phyloP scores from a whole-genome alignment of 352 stramenopile species.

The Globisporangium emineosum region DNA sequence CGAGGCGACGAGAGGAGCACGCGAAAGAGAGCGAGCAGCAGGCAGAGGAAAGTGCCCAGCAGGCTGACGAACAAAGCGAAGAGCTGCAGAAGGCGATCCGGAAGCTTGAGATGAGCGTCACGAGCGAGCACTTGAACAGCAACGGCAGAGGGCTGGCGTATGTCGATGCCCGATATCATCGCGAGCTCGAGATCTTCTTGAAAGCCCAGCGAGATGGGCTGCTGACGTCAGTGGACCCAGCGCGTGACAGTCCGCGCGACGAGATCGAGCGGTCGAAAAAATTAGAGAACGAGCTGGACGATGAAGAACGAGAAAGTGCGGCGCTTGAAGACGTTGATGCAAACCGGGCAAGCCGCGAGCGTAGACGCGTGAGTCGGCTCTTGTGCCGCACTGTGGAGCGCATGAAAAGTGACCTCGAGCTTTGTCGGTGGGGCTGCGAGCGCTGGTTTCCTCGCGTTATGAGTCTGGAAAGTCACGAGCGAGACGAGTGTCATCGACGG shows the following conservation, averaged over 20 bases:
- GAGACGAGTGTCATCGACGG: slow-evolving; percentile 49
- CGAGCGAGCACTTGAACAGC: slow-evolving; percentile 47
- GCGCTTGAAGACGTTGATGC: slow-evolving; percentile 44
- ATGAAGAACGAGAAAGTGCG: slow-evolving; percentile 46
- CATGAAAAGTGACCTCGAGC: slow-evolving; percentile 25
- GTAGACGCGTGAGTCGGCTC: slow-evolving; percentile 54
- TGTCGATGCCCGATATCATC: slow-evolving; percentile 54
- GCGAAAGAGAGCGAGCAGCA: slow-evolving; percentile 25
- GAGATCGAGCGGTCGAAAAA: slow-evolving; percentile 45
- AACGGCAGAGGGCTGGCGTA: slow-evolving; percentile 46
- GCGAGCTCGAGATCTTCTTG: slow-evolving; percentile 57
- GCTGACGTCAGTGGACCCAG: slow-evolving; percentile 36
- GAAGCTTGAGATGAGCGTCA: slow-evolving; percentile 51
- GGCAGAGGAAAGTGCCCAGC: slow-evolving; percentile 13
- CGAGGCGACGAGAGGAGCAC: slow-evolving; percentile 35
- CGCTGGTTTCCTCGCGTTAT: slow-evolving; percentile 42
- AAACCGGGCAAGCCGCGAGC: slow-evolving; percentile 37
- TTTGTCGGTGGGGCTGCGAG: slow-evolving; percentile 64
- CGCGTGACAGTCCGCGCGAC: slow-evolving; percentile 22
- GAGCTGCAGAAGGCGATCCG: slow-evolving; percentile 37
- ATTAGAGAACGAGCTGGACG: slow-evolving; percentile 38
- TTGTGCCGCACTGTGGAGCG: slow-evolving; percentile 41
- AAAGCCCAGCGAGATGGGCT: slow-evolving; percentile 32
- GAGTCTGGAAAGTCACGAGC: slow-evolving; percentile 50
- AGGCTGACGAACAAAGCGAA: slow-evolving; percentile 29